Conservation (phyloP, 495 filamentous ascomycete species). For the Barbatosphaeria neglecta region DNA sequence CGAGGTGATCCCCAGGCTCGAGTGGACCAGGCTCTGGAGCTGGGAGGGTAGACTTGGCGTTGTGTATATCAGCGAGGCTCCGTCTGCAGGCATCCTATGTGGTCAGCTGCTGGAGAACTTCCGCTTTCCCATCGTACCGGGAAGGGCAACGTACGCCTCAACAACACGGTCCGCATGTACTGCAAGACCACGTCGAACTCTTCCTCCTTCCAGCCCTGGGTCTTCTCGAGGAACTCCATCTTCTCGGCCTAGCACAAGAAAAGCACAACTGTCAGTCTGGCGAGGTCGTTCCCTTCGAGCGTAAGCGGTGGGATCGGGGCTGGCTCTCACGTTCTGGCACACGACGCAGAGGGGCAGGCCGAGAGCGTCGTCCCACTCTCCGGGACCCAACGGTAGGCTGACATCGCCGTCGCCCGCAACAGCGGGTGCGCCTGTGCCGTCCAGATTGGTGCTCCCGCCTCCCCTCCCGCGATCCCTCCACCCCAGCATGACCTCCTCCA, state of each 20-base stretch:
- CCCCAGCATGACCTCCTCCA: slow-evolving; percentile 69
- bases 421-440: slow-evolving; percentile 26
- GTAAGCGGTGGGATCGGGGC: neutral
- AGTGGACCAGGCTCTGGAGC: slow-evolving; percentile 73
- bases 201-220: slow-evolving; percentile 84
- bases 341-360: slow-evolving; percentile 86
- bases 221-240: slow-evolving; percentile 77
- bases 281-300: too few species aligned
- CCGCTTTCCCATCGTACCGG: neutral
- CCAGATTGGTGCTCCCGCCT: slow-evolving; percentile 37
- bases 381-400: slow-evolving; percentile 69
- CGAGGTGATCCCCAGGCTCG: slow-evolving; percentile 82
- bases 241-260: slow-evolving; percentile 57
- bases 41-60: slow-evolving; percentile 67
- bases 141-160: slow-evolving; percentile 58
- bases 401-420: slow-evolving; percentile 45
- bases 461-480: slow-evolving; percentile 46
- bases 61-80: slow-evolving; percentile 83
- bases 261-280: too few species aligned
- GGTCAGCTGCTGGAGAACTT: slow-evolving; percentile 8
- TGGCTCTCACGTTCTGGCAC: slow-evolving; percentile 68
- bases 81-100: slow-evolving; percentile 47
- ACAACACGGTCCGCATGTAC: slow-evolving; percentile 70
- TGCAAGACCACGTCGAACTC: slow-evolving; percentile 88
- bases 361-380: slow-evolving; percentile 88